Percentiles rank a stretch among this genome's conserved stretches.
Evolutionary conservation across 2,329 filamentous ascomycete genomes (phyloP).

Genomic region (Exophiala alcalophila): DNA sequence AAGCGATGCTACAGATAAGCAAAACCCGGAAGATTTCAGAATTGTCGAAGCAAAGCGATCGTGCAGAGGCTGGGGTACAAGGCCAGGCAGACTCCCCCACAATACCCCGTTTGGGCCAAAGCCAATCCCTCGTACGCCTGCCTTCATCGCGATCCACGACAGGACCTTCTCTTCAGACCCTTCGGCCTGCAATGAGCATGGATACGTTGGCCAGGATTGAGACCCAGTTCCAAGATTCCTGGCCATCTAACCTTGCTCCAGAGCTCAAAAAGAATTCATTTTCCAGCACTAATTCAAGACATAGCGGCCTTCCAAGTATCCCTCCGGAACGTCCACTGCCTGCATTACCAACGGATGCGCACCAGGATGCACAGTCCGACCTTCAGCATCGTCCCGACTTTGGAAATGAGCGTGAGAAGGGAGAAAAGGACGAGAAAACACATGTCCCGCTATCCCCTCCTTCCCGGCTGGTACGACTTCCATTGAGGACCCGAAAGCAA

Average conservation of each 20-base stretch:
- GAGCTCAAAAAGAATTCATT: neutral
- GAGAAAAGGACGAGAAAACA: too few relatives aligned
- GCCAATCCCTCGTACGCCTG: slow-evolving; percentile 3
- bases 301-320: slow-evolving; percentile 19
- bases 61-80: too few relatives aligned
- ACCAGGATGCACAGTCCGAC: too few relatives aligned
- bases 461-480: too few relatives aligned
- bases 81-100: too few relatives aligned
- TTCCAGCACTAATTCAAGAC: slow-evolving; percentile 6
- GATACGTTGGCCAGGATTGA: slow-evolving; percentile 26
- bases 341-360: slow-evolving; percentile 18
- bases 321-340: slow-evolving; percentile 24
- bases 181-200: slow-evolving; percentile 17
- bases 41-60: neutral
- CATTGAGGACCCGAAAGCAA: too few relatives aligned
- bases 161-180: slow-evolving; percentile 3
- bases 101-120: too few relatives aligned
- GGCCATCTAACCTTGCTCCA: neutral
- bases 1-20: neutral
- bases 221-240: slow-evolving; percentile 15
- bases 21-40: neutral
- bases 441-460: too few relatives aligned
- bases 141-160: slow-evolving; percentile 10
- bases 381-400: too few relatives aligned
- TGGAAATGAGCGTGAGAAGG: too few relatives aligned